Base-by-base conservation (phyloP, 2,329 filamentous ascomycete genomes). In the Penicillium olsonii region DNA sequence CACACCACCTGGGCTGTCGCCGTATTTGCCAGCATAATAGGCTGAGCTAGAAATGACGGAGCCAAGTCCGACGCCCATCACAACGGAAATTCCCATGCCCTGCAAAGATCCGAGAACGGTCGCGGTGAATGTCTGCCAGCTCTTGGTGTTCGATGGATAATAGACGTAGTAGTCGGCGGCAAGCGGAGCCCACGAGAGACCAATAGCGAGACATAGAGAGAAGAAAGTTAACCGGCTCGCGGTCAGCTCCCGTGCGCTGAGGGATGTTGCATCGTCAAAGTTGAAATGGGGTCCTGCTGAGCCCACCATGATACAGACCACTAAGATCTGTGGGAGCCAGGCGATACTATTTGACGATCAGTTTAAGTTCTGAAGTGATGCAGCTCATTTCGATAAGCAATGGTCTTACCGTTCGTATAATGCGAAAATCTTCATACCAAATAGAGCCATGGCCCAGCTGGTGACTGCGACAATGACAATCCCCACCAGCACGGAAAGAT, bases 131-230 rank as follows among this genome's bases (percentile, higher is more conserved):
- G 66, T 68, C 34, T 65, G 65, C 54, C 64, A 68, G 42, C 64
- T 65, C 42, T 64, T 65, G 11, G 71, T 69, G 2, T 64, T 55
- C 2, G 68, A 63, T 0, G 71, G 70, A 48, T 74, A 73, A 53
- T 76, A 75, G 34, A 75, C 73, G 37, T 71, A 75, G 54, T 74
- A 75, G 50, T 77, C 74, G 6, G 71, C 68, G 12, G 65, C 66
- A 5, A 67, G 55, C 1, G 68, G 68, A 0, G 66, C 57, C 67
- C 68, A 71, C 3, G 68, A 59, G 10, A 74, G 62, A 6, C 63
- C 55, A 2, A 66, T 59, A 0, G 71, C 71, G 14, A 73, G 51
- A 17, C 66, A 66, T 2, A 73, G 58, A 0, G 69, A 69, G 48
- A 73, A 66, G 40, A 69, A 73, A 1, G 64, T 65, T 8, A 72